Evolutionary conservation across 495 filamentous ascomycete genomes (phyloP).

Genomic region (Talaromyces ruber): DNA sequence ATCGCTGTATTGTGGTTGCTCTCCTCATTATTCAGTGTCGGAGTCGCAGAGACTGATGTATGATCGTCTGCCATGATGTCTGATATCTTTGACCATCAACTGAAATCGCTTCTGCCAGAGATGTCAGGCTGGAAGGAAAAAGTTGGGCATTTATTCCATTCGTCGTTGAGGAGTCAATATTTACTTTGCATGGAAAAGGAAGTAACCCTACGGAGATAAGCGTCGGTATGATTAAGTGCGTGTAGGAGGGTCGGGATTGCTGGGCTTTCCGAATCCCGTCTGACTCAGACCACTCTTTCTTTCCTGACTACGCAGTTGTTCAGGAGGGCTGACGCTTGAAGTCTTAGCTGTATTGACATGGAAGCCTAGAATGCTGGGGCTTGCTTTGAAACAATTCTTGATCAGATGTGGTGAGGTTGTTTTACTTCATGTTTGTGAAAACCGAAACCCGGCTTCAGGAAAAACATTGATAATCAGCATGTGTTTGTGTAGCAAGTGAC

Average conservation of each 20-base stretch:
- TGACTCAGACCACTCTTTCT: background rate
- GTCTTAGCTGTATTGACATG: background rate
- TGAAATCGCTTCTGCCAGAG: background rate
- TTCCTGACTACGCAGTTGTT: background rate
- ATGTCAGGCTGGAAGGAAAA: background rate
- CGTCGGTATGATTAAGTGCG: background rate
- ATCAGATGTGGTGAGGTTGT: background rate
- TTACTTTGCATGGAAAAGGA: background rate
- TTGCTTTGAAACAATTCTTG: background rate
- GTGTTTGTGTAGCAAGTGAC: background rate
- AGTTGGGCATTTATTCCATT: background rate
- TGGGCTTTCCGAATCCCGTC: background rate
- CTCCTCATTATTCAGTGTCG: background rate
- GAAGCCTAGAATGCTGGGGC: background rate
- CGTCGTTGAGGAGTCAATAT: background rate
- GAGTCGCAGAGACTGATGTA: background rate
- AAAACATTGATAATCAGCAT: background rate
- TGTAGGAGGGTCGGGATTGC: background rate
- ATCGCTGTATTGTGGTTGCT: background rate
- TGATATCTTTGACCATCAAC: background rate
- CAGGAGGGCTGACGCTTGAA: background rate
- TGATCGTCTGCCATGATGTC: background rate
- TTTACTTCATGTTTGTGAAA: background rate
- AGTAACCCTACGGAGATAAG: background rate
- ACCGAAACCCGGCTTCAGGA: background rate